Base-by-base conservation (phyloP, 371 early-diverging fungal species). In the Mycotypha africana region DNA sequence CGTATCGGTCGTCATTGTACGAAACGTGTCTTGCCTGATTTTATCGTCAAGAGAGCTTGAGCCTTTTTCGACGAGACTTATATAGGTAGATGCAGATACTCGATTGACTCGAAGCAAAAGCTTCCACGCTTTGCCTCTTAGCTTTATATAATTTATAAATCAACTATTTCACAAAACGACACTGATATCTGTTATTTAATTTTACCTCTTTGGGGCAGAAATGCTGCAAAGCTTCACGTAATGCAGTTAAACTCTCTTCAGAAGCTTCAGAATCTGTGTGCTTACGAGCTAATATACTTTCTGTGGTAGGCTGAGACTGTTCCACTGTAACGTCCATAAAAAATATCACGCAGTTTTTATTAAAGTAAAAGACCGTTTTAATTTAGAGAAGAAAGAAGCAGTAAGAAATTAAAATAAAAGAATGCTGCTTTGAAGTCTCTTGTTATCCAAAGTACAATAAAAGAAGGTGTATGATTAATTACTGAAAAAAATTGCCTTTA, bases 11-110 rank as follows among this genome's bases (percentile, higher is more conserved):
- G 89, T 83, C 65, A 93, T 69, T 2, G 95, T 93, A 12, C 94
- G 63, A 53, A 91, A 88, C 0, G 91, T 85, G 56, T 97, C 97
- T 58, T 93, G 88, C 39, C 86, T 76, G 50, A 97, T 91, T 68
- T 94, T 93, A 34, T 78, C 82, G 31, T 84, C 84, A 23, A 82
- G 74, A 0, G 60, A 36, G 16, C 86, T 86, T 10, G 86, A 79
- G 7, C 93, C 91, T 19, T 76, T 70, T 21, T 80, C 68, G 10
- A 93, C 79, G 0, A 89, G 70, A 1, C 67, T 62, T 20, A 86
- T 69, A 53, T 95, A 97, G 35, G 87, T 91, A 21, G 78, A 66
- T 0, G 88, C 80, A 19, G 85, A 84, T 7, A 90, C 74, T 19
- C 80, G 70, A 42, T 85, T 77, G 1, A 94, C 79, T 12, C 89